Evolutionary conservation across 2,329 filamentous ascomycete species (phyloP).

Genomic region (Alternaria gaisen): DNA sequence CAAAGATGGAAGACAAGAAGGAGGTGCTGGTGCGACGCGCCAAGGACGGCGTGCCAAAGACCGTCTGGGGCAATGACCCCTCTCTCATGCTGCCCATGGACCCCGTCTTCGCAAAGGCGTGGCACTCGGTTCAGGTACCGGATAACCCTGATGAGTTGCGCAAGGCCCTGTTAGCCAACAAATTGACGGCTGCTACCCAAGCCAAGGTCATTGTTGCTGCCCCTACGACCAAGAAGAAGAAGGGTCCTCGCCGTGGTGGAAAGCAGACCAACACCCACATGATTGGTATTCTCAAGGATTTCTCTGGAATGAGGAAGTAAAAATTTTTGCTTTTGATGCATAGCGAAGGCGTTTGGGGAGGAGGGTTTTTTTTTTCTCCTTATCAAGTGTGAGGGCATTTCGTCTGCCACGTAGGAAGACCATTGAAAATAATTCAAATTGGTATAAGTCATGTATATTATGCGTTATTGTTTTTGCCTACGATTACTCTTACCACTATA

Average conservation of each 20-base stretch:
- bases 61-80: slow-evolving; percentile 85
- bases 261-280: slow-evolving; percentile 92
- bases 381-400: background rate
- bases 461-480: background rate
- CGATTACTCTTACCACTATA: background rate
- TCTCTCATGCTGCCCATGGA: slow-evolving; percentile 79
- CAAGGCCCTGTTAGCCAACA: slow-evolving; percentile 76
- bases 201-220: slow-evolving; percentile 69
- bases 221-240: slow-evolving; percentile 74
- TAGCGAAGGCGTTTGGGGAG: slow-evolving; percentile 43
- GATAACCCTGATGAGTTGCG: slow-evolving; percentile 75
- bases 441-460: slow-evolving; percentile 3
- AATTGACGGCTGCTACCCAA: slow-evolving; percentile 85
- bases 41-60: slow-evolving; percentile 86
- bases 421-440: background rate
- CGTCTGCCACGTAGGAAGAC: background rate
- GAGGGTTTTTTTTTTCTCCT: background rate
- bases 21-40: slow-evolving; percentile 86
- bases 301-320: slow-evolving; percentile 58
- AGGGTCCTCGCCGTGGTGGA: slow-evolving; percentile 75
- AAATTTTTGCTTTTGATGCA: slow-evolving; percentile 26
- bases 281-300: slow-evolving; percentile 81
- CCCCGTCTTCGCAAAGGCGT: slow-evolving; percentile 82
- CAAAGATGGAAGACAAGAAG: slow-evolving; percentile 78
- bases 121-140: slow-evolving; percentile 82